Evolutionary conservation across 352 stramenopile genomes (phyloP).

Genomic region (Albugo candida): DNA sequence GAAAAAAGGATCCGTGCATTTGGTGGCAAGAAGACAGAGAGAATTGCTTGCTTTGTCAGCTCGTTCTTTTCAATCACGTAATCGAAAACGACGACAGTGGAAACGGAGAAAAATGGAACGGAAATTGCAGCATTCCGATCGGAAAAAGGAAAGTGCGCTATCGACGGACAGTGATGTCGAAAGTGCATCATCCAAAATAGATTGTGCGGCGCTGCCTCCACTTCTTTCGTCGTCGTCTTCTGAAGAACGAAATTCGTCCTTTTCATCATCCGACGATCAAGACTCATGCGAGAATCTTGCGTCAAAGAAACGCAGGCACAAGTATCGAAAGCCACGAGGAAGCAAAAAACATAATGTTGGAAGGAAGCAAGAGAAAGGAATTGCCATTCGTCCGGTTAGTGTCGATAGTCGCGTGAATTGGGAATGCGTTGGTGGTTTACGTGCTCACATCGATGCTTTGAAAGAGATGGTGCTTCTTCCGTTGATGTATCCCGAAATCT

Average conservation of each 20-base stretch:
- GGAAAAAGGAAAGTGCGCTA: not conserved
- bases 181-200: conserved; percentile 6
- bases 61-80: conserved; percentile 15
- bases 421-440: conserved; percentile 69
- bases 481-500: conserved; percentile 85
- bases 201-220: conserved; percentile 11
- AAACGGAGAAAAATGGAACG: conserved; percentile 4
- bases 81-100: conserved; percentile 4
- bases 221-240: conserved; percentile 18
- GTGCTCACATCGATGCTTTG: conserved; percentile 71
- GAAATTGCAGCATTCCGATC: not conserved
- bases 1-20: conserved; percentile 9
- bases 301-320: conserved; percentile 28
- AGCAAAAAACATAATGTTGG: conserved; percentile 15
- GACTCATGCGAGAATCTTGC: conserved; percentile 6
- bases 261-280: conserved; percentile 15
- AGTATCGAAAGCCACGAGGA: conserved; percentile 40
- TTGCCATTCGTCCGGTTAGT: conserved; percentile 67
- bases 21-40: conserved; percentile 8
- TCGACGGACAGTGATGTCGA: not conserved
- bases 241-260: conserved; percentile 23
- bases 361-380: conserved; percentile 19
- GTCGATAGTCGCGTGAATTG: conserved; percentile 70
- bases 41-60: conserved; percentile 2
- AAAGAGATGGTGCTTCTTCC: conserved; percentile 91